phyloP scores from a whole-genome alignment of 1,139 yeast species.

The Debaryomyces psychrophilus region DNA sequence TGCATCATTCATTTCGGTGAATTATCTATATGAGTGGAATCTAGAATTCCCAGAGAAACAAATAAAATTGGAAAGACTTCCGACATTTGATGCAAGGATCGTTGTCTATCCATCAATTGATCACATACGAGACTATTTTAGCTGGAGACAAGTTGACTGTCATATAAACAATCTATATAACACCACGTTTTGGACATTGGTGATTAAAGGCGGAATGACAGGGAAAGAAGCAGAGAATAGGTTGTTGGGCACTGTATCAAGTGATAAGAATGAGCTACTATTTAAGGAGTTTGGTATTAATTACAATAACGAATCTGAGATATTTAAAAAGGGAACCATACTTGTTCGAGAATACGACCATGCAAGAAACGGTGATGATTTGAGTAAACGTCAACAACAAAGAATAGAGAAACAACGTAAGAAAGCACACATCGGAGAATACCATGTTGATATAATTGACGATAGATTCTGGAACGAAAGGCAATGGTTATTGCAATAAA shows the following conservation, averaged over 20 bases:
- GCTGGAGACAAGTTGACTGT: slow-evolving; percentile 97
- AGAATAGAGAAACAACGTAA: slow-evolving; percentile 50
- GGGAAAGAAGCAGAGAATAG: slow-evolving; percentile 78
- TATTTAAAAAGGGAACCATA: slow-evolving; percentile 84
- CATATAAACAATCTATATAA: slow-evolving; percentile 94
- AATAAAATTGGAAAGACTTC: slow-evolving; percentile 51
- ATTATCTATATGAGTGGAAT: slow-evolving; percentile 71
- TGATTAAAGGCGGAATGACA: slow-evolving; percentile 66
- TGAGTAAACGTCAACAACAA: slow-evolving; percentile 53
- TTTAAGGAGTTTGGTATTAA: slow-evolving; percentile 79
- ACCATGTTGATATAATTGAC: slow-evolving; percentile 62
- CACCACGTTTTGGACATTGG: slow-evolving; percentile 90
- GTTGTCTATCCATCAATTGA: slow-evolving; percentile 74
- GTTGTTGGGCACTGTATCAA: slow-evolving; percentile 72
- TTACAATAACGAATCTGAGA: slow-evolving; percentile 87
- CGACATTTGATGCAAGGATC: slow-evolving; percentile 90
- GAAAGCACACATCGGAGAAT: slow-evolving; percentile 48
- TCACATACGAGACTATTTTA: slow-evolving; percentile 74
- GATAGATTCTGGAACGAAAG: slow-evolving; percentile 58
- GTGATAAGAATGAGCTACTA: slow-evolving; percentile 86
- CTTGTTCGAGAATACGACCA: slow-evolving; percentile 55
- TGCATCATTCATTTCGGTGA: slow-evolving; percentile 79
- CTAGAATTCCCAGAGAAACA: slow-evolving; percentile 55
- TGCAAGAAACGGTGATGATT: slow-evolving; percentile 16
- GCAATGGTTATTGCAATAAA: slow-evolving; percentile 33